Percentiles rank a stretch among this genome's conserved stretches.
phyloP scores from a whole-genome alignment of 1,284 basidiomycete species.

The Pulchroboletus neoregius region DNA sequence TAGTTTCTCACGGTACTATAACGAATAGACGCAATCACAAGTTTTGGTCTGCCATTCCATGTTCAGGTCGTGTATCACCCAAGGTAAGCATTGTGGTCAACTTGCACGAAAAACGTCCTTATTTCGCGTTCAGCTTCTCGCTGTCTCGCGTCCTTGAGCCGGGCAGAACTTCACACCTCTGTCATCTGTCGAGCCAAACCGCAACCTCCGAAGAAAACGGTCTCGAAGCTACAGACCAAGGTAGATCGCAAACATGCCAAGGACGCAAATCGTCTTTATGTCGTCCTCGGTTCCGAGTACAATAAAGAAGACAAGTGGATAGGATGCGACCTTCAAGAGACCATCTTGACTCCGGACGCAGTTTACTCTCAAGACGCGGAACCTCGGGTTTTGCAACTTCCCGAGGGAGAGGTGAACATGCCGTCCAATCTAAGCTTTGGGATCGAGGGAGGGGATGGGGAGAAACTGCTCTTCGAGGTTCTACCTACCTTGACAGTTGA shows the following conservation, averaged over 20 bases:
- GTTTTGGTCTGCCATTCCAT: constrained; percentile 22
- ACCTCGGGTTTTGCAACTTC: constrained; percentile 14
- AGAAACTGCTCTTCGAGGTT: constrained; percentile 54
- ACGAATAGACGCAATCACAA: neutral
- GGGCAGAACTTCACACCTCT: constrained; percentile 54
- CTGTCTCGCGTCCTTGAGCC: constrained; percentile 42
- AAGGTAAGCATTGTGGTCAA: constrained; percentile 24
- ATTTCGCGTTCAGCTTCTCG: constrained; percentile 37
- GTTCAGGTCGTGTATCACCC: constrained; percentile 35
- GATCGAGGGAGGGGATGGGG: constrained; percentile 49
- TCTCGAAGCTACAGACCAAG: constrained; percentile 50
- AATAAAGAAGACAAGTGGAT: constrained; percentile 63
- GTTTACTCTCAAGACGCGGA: constrained; percentile 33
- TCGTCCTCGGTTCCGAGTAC: constrained; percentile 66
- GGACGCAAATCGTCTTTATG: constrained; percentile 53
- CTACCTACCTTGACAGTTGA: constrained; percentile 49
- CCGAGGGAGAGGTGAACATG: constrained; percentile 37
- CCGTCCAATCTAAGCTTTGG: constrained; percentile 61
- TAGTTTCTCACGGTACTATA: constrained; percentile 24
- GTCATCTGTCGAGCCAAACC: constrained; percentile 37
- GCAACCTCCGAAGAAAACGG: constrained; percentile 42
- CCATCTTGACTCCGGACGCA: constrained; percentile 54
- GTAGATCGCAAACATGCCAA: constrained; percentile 42
- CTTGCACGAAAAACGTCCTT: neutral
- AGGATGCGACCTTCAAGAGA: constrained; percentile 57